Base-by-base conservation (phyloP, 495 filamentous ascomycete species). In the Aspergillus steynii region DNA sequence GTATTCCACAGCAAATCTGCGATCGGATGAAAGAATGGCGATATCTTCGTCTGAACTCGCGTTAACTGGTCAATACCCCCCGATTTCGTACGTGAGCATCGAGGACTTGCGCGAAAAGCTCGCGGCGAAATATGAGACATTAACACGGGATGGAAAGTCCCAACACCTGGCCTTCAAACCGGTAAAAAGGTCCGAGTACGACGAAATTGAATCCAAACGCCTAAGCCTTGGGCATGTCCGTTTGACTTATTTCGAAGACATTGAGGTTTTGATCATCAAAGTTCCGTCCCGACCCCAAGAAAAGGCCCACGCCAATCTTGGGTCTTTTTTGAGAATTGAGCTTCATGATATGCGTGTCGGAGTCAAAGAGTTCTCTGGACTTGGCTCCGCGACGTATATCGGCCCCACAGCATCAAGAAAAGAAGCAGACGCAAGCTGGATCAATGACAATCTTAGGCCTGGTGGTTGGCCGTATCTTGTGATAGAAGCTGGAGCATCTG, bases 111-210 rank as follows among this genome's bases (percentile, higher is more conserved):
- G 4, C 14, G 14, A 28, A 27, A 12, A 12, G 5, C 25, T 53
- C 14, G 28, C 50, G 14, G 28, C 5, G 5, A 28, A 4, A 29
- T 25, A 12, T n/a, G 50, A 28, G 14, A 29, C 12, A 28, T 27
- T 53, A 12, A 27, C 14, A 29, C 47, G 7, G n/a, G 2, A 48
- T 12, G 55, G 34, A 5, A 27, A 31, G 5, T 3, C 4, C 25
- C 34, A 57, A 27, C 49, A 57, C 55, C 37, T 57, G n/a, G 28
- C 55, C 10, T 57, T 57, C 45, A 57, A 57, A 48, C 34, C 47
- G 26, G 37, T 57, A 10, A 25, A 5, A 2, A n/a, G n/a, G 8
- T 3, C 6, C 14, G 14, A 27, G n/a, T 53, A 27, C 14, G 20
- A 53, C 14, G 7, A 53, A 14, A 53, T 53, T 27, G 50, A 53